Evolutionary conservation across 2,329 filamentous ascomycete genomes (phyloP).

Genomic region (Fusarium lateritium): DNA sequence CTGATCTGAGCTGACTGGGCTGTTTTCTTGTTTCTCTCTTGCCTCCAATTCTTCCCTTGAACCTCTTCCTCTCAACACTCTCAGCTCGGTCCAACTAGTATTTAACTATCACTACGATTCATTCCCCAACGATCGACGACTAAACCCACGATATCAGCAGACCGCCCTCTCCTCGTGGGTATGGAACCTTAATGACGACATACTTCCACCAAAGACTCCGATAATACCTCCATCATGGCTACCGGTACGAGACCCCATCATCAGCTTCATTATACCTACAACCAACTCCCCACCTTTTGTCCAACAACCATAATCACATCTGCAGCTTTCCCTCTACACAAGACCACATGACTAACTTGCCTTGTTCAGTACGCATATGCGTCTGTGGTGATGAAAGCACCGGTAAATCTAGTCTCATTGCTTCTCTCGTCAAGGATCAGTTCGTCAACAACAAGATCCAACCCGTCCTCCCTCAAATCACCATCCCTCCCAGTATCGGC

Average conservation of each 20-base stretch:
- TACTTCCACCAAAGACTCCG: slow-evolving; percentile 36
- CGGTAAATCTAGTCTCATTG: slow-evolving; percentile 95
- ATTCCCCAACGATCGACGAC: slow-evolving; percentile 20
- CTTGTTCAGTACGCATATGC: slow-evolving; percentile 81
- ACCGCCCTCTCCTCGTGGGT: slow-evolving; percentile 27
- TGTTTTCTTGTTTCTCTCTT: slow-evolving; percentile 16
- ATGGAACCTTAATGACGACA: slow-evolving; percentile 42
- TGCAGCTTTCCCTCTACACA: background rate
- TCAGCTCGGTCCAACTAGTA: background rate
- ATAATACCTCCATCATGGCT: slow-evolving; percentile 45
- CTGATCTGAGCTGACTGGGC: slow-evolving; percentile 4
- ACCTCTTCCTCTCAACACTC: background rate
- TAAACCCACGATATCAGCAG: slow-evolving; percentile 27
- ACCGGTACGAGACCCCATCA: slow-evolving; percentile 41
- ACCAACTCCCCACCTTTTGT: background rate
- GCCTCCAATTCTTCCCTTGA: slow-evolving; percentile 19
- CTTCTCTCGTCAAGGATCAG: slow-evolving; percentile 95
- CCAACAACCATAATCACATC: slow-evolving; percentile 14
- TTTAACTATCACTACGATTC: slow-evolving; percentile 13
- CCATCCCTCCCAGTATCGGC: slow-evolving; percentile 91
- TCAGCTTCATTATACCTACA: slow-evolving; percentile 9
- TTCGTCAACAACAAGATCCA: slow-evolving; percentile 98
- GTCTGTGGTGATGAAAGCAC: slow-evolving; percentile 97
- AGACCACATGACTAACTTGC: slow-evolving; percentile 37
- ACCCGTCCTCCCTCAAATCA: slow-evolving; percentile 92